Base-by-base conservation (phyloP, 768 basidiomycete species). In the Podaxis sp. region DNA sequence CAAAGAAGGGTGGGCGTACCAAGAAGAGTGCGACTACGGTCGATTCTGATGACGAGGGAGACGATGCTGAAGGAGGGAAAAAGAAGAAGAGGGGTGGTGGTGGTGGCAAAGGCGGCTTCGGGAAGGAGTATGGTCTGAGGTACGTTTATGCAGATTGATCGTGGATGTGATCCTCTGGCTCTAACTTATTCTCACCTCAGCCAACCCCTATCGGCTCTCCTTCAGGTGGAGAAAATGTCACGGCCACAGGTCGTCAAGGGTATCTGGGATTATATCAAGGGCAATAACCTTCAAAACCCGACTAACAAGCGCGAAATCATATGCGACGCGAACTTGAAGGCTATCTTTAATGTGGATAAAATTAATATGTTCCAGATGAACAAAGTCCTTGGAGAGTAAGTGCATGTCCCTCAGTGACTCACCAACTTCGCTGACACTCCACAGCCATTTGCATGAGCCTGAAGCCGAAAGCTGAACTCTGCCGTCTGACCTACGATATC, bases 301-400 rank as follows among this genome's bases (percentile, higher is more conserved):
- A 73, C 70, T 1, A 92, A 96, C 74, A 90, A 81, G 74, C 85
- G 86, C 59, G 93, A 92, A 72, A 97, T 98, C 64, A 66, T 94
- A 2, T 96, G 94, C 69, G 94, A 98, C 73, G 77, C 81, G 17
- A 78, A 74, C 17, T 71, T 97, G 67, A 82, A 81, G 68, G 85
- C 87, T 5, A 84, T 96, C 22, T 96, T 98, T 73, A 83, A 82
- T 61, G 82, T 84, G 12, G 90, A 93, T 66, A 90, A 86, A 72
- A 85, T 97, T 61, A 87, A 93, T 75, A 96, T 96, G 93, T 96
- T 96, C 77, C 86, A 81, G 66, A 96, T 96, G 94, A 96, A 96
- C 81, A 94, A 96, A 75, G 82, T 89, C 27, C 77, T 96, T 61
- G 90, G 90, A 71, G 79, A 88, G 90, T 94, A 67, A 72, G 83